Evolutionary conservation across 2,329 filamentous ascomycete species (phyloP).

Genomic region (Mariannaea sp.): DNA sequence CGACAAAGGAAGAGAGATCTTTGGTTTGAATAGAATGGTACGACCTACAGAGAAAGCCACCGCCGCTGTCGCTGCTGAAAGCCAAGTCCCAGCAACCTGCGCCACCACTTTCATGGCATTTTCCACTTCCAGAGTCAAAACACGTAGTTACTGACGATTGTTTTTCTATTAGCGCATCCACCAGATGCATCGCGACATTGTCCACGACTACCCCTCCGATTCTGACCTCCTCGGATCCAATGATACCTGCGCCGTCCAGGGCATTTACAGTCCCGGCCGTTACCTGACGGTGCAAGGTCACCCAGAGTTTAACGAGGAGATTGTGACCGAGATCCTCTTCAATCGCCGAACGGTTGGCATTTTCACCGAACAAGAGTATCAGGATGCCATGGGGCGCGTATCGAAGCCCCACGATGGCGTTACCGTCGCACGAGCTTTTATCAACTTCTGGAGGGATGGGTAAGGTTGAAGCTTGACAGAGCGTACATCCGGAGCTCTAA

Average conservation of each 20-base stretch:
- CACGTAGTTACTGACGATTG: constrained; percentile 55
- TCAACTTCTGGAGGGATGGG: constrained; percentile 73
- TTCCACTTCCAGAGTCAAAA: constrained; percentile 33
- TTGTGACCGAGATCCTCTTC: constrained; percentile 46
- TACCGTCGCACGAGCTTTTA: constrained; percentile 72
- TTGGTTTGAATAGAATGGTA: constrained; percentile 43
- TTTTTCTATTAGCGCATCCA: constrained; percentile 43
- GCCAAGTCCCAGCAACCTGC: no score
- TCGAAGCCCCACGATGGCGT: constrained; percentile 77
- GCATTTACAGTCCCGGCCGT: constrained; percentile 46
- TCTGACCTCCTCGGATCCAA: constrained; percentile 49
- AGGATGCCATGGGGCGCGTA: constrained; percentile 70
- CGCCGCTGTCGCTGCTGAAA: not conserved
- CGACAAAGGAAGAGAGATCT: constrained; percentile 46
- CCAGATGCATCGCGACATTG: constrained; percentile 55
- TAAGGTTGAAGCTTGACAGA: constrained; percentile 12
- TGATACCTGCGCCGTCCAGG: constrained; percentile 48
- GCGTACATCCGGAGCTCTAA: not conserved
- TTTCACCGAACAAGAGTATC: constrained; percentile 70
- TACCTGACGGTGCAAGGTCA: constrained; percentile 54
- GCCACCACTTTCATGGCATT: constrained; percentile 56
- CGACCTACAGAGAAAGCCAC: not conserved
- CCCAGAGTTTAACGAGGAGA: constrained; percentile 50
- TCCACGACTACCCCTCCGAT: constrained; percentile 46
- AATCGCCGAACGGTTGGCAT: constrained; percentile 68